Evolutionary conservation across 1,139 yeast species (phyloP).

Genomic region (Candida anutae): DNA sequence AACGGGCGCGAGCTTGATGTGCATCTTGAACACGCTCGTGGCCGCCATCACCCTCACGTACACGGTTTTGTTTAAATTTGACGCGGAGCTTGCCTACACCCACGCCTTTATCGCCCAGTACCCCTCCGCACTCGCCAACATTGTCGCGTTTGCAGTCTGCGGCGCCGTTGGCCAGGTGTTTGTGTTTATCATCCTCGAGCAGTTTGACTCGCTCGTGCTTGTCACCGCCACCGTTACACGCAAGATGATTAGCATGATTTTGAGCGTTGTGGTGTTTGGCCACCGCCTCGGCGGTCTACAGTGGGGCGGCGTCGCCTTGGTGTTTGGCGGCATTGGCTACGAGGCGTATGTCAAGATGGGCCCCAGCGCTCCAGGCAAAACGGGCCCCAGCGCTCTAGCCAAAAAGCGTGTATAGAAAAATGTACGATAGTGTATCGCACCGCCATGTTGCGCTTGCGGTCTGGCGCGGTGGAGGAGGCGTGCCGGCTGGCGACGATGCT

Average conservation of each 20-base stretch:
- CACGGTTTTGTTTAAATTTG: slow-evolving; percentile 33
- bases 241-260: slow-evolving; percentile 89
- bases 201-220: slow-evolving; percentile 74
- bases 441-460: too few relatives aligned
- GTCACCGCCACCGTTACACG: slow-evolving; percentile 94
- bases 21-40: slow-evolving; percentile 61
- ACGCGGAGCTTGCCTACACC: slow-evolving; percentile 43
- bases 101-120: slow-evolving; percentile 38
- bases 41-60: slow-evolving; percentile 31
- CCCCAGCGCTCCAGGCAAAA: too few relatives aligned
- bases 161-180: slow-evolving; percentile 93
- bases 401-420: too few relatives aligned
- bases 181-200: slow-evolving; percentile 75
- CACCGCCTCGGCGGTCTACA: slow-evolving; percentile 58
- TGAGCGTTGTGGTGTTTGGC: slow-evolving; percentile 80
- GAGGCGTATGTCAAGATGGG: slow-evolving; percentile 41
- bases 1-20: slow-evolving; percentile 85
- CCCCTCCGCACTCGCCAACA: slow-evolving; percentile 49
- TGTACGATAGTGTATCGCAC: too few relatives aligned
- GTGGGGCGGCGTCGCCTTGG: slow-evolving; percentile 73
- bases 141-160: slow-evolving; percentile 60
- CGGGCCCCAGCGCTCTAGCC: too few relatives aligned
- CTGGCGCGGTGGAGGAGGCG: slow-evolving; percentile 11
- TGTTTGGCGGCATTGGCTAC: slow-evolving; percentile 71
- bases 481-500: slow-evolving; percentile 44